phyloP scores from a whole-genome alignment of 352 stramenopile genomes.

The Hyphochytrium catenoides region DNA sequence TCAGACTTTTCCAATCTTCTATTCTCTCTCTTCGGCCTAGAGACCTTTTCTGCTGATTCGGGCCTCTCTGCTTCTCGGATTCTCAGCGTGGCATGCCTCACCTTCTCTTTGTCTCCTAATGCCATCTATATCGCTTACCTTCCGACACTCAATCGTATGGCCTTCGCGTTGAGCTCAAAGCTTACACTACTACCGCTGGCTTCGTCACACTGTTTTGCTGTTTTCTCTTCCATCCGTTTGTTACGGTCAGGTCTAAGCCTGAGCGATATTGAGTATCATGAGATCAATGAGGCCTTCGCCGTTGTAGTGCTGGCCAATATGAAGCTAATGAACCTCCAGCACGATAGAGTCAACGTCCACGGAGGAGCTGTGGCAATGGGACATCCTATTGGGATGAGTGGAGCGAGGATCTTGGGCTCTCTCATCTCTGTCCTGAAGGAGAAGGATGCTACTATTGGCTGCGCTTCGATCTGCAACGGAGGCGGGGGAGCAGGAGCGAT shows the following conservation, averaged over 20 bases:
- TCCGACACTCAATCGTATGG: too few relatives aligned
- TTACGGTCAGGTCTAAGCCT: conserved; percentile 37
- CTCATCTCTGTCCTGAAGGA: conserved; percentile 73
- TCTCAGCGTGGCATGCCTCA: too few relatives aligned
- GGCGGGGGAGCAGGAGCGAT: conserved; percentile 81
- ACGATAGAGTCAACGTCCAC: conserved; percentile 73
- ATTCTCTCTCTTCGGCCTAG: too few relatives aligned
- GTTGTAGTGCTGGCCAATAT: conserved; percentile 81
- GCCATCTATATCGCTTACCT: too few relatives aligned
- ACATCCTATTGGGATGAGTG: conserved; percentile 35
- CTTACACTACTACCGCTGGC: too few relatives aligned
- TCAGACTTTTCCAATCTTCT: too few relatives aligned
- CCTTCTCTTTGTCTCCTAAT: too few relatives aligned
- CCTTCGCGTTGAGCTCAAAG: too few relatives aligned
- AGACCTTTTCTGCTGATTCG: too few relatives aligned
- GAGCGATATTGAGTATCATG: conserved; percentile 76
- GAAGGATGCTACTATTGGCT: conserved; percentile 63
- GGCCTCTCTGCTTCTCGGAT: too few relatives aligned
- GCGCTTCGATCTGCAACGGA: conserved; percentile 88
- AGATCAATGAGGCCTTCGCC: conserved; percentile 95
- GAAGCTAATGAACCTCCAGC: conserved; percentile 62
- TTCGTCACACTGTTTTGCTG: too few relatives aligned
- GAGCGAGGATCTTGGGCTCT: conserved; percentile 68
- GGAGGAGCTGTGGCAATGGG: conserved; percentile 44
- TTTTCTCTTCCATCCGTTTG: too few relatives aligned